Conservation (phyloP, 148 eudicot genomes). For the Fagopyrum homotropicum region DNA sequence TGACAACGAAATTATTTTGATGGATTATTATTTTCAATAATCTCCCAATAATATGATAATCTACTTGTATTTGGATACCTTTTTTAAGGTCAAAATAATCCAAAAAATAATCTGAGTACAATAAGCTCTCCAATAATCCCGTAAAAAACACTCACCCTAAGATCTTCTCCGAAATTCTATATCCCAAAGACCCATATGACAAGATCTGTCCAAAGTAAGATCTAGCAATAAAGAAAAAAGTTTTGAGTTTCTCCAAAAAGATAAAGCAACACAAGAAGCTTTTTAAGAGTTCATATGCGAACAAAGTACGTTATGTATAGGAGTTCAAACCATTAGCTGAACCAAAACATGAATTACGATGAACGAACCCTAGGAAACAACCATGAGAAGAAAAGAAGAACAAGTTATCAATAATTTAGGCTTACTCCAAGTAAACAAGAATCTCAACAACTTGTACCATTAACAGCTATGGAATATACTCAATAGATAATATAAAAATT, state of each 20-base stretch:
- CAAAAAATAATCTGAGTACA: no score
- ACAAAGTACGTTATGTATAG: neutral
- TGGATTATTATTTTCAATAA: no score
- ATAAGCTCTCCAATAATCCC: no score
- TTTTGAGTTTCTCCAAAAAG: neutral
- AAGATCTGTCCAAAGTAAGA: neutral
- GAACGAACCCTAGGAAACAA: neutral
- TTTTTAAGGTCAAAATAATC: no score
- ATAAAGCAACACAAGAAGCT: neutral
- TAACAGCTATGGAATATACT: neutral
- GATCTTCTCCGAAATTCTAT: no score
- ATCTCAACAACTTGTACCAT: no score
- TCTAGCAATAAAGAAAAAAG: neutral
- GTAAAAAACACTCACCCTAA: no score
- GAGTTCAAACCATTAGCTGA: neutral
- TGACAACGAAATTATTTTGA: no score
- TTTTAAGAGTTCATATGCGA: neutral
- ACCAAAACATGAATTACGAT: neutral
- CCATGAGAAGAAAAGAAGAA: neutral
- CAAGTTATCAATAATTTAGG: neutral
- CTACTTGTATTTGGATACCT: no score
- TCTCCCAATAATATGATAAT: no score
- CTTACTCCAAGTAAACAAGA: neutral
- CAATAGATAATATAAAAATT: neutral
- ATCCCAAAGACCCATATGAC: no score